Evolutionary conservation across 768 basidiomycete species (phyloP).

Genomic region (Cystofilobasidium macerans): DNA sequence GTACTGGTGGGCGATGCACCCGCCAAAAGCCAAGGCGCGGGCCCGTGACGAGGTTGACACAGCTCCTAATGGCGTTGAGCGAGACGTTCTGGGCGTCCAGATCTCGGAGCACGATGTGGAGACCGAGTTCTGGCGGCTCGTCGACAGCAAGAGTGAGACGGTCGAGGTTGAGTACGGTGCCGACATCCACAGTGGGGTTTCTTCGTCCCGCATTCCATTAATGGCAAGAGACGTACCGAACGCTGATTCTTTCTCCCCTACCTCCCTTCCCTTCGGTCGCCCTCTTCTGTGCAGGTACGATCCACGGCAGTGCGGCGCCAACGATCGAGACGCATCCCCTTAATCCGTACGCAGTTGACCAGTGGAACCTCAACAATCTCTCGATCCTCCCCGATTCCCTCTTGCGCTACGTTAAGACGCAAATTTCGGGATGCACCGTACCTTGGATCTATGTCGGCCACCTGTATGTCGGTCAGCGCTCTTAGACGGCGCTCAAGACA

Average conservation of each 20-base stretch:
- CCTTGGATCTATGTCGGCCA: constrained; percentile 69
- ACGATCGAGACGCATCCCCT: constrained; percentile 87
- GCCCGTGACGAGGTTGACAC: neutral
- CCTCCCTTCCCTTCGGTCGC: neutral
- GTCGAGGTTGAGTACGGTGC: constrained; percentile 99
- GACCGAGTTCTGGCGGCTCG: constrained; percentile 91
- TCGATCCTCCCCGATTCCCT: constrained; percentile 87
- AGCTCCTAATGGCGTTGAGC: constrained; percentile 21
- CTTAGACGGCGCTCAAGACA: too few species aligned
- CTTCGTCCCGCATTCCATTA: too few species aligned
- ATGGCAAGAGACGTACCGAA: neutral
- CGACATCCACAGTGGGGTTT: constrained; percentile 77
- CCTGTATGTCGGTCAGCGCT: neutral
- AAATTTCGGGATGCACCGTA: constrained; percentile 63
- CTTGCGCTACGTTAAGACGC: constrained; percentile 92
- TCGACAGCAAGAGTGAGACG: constrained; percentile 75
- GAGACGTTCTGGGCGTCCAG: constrained; percentile 34
- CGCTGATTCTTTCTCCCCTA: constrained; percentile 4
- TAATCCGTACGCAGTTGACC: constrained; percentile 72
- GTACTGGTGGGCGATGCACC: constrained; percentile 67
- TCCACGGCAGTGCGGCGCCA: constrained; percentile 67
- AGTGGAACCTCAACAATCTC: constrained; percentile 97
- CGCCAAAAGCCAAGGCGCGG: constrained; percentile 5
- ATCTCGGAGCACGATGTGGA: constrained; percentile 90
- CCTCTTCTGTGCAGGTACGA: constrained; percentile 13